Base-by-base conservation (phyloP, 805 yeast species). In the Zygosaccharomyces pseudorouxii region DNA sequence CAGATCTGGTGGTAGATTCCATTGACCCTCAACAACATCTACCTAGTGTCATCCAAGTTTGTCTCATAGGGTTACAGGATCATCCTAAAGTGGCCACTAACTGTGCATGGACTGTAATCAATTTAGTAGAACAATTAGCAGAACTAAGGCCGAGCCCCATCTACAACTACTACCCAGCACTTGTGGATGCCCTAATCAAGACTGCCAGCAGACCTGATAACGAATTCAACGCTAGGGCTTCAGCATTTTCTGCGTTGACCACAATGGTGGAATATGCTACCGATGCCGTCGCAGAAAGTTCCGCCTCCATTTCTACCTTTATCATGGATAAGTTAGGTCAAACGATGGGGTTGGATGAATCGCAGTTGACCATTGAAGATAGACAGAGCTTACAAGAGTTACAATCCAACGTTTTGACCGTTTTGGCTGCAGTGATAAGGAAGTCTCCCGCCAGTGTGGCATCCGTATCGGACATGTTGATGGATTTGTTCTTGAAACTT, bases 91-190 rank as follows among this genome's bases (percentile, higher is more conserved):
- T 93, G 29, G 79, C 90, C 2, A 89, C 97, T n/a, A 93, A 93
- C 73, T 89, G 97, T 70, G 89, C 98, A 69, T 93, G 99, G 99
- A 83, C 97, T 5, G 74, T 93, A 53, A 93, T 93, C 70, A 93
- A 93, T 67, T 74, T 93, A 55, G 78, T 87, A 23, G 98, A 92
- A 68, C 96, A 89, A 69, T 71, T 90, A 50, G 72, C 76, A 10
- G 64, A 60, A 33, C 49, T 55, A 10, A 67, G 72, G 29, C 71
- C 86, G 10, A 80, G 86, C 28, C 75, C 81, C 20, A 75, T 93
- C 71, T 85, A 96, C 23, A 83, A 75, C 52, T 92, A 80, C 67
- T 89, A 88, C 63, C 76, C 75, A 20, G 71, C 74, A 12, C 70
- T 93, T 46, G 79, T 89, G 19, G 89, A 89, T 35, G 78, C 82